phyloP scores from a whole-genome alignment of 169 alveolate species.

The Plasmodium relictum region DNA sequence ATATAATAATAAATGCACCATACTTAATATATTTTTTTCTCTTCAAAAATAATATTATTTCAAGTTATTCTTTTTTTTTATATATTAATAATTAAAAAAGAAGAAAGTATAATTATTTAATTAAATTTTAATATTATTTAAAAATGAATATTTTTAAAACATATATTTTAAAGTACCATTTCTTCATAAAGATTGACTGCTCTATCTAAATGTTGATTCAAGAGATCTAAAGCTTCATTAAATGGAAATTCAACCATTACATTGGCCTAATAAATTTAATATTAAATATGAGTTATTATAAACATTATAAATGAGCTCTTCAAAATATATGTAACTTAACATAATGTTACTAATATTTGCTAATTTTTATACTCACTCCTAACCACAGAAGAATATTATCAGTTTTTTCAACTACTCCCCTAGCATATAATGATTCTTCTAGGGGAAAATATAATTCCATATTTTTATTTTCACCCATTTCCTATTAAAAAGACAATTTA shows the following conservation, averaged over 20 bases:
- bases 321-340: slow-evolving; percentile 4
- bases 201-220: slow-evolving; percentile 83
- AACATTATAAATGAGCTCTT: slow-evolving; percentile 8
- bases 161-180: slow-evolving; percentile 60
- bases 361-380: slow-evolving; percentile 80
- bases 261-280: slow-evolving; percentile 86
- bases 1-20: neutral
- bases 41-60: too few relatives aligned
- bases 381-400: slow-evolving; percentile 90
- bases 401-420: slow-evolving; percentile 87
- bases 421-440: slow-evolving; percentile 89
- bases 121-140: neutral
- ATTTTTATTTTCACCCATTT: slow-evolving; percentile 40
- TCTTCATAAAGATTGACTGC: slow-evolving; percentile 80
- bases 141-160: neutral
- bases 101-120: too few relatives aligned
- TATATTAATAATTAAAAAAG: too few relatives aligned
- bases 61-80: too few relatives aligned
- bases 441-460: slow-evolving; percentile 80
- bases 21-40: too few relatives aligned
- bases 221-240: slow-evolving; percentile 89
- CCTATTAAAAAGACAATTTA: slow-evolving; percentile 21
- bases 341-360: neutral
- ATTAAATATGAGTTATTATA: neutral
- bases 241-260: slow-evolving; percentile 91